Base-by-base conservation (phyloP, 805 yeast genomes). In the Teunomyces barrocoloradensis region DNA sequence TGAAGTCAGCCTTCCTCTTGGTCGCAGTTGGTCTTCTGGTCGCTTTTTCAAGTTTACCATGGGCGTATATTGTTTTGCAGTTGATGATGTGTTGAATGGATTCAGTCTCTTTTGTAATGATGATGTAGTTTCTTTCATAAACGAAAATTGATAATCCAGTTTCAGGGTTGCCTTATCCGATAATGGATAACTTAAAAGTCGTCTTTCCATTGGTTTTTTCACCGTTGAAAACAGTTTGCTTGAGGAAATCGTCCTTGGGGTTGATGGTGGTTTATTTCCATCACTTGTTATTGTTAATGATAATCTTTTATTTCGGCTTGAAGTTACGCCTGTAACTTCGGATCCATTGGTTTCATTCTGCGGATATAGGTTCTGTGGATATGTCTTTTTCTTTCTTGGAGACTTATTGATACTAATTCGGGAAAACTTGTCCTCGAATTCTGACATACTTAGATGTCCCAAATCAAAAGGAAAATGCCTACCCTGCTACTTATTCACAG, bases 101-200 rank as follows among this genome's bases (percentile, higher is more conserved):
- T 42, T 47, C 50, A 45, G 60, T 50, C 63, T 67, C 47, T 71
- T 68, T 47, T 63, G 62, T 15, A 63, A 54, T 1, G 76, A 71
- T 2, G 74, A 66, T 10, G 74, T 53, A 0, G 76, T 72, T 7
- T 66, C 73, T 35, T 60, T 58, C 77, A 72, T 72, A 49, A 72
- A 72, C 5, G 75, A 69, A 42, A 64, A 61, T 37, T 55, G 60
- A 43, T 51, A 53, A n/a, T 55, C 56, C 42, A 50, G 48, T 43
- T 63, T 40, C 48, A 48, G 45, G 5, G 36, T 17, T 6, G 56
- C 41, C 5, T 49, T 53, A n/a, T 58, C 62, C 3, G 59, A 46
- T 48, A 56, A 40, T 3, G 62, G 62, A 25, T 53, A 56, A 38
- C 58, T 55, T 15, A 51, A 32, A 27, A 50, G 48, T 43, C 63